Evolutionary conservation across 2,329 filamentous ascomycete genomes (phyloP), one percentile per base, ranked within the genome.

Genomic region (Pseudogymnoascus sp.): DNA sequence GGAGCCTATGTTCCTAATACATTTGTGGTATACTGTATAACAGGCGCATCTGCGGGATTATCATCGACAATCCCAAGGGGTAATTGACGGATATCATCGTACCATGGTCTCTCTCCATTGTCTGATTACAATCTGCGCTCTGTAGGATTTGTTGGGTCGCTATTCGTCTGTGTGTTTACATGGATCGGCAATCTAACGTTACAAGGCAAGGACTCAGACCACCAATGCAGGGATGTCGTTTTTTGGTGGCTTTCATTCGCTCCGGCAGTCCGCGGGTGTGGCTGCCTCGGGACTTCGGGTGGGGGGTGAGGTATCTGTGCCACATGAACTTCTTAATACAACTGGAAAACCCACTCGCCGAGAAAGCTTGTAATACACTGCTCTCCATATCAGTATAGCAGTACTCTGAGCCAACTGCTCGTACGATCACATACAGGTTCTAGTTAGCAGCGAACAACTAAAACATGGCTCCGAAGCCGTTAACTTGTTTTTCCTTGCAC

Each of bases 111-210:
- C 45, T 28, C 11, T 14, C n/a, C 48, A 31, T 2, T 7, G 48
- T 54, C 25, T n/a, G 48, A 54, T 31, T 54, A 57, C 19, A 57
- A 57, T 57, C 25, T 57, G 48, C 48, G 7, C 1, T 16, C 25
- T 4, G n/a, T 16, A 31, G 25, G 25, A 57, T 34, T 57, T 11
- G 48, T 11, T 34, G 48, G 6, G 48, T 31, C 10, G n/a, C n/a
- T 31, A 57, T 57, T 57, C 25, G 48, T 14, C 48, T 57, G 14
- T 11, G n/a, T 57, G 48, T 34, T 16, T 11, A 57, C 48, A 57
- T 54, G 48, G 48, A 57, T 57, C 48, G 48, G 25, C 48, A 31
- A 57, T 57, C 48, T 57, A 57, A 57, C 25, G 48, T 11, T 57
- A 57, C 48, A 11, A 31, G 48, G 48, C 25, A 57, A 57, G n/a